Conservation (phyloP, 129 eudicot species). For the Flaveria trinervia region DNA sequence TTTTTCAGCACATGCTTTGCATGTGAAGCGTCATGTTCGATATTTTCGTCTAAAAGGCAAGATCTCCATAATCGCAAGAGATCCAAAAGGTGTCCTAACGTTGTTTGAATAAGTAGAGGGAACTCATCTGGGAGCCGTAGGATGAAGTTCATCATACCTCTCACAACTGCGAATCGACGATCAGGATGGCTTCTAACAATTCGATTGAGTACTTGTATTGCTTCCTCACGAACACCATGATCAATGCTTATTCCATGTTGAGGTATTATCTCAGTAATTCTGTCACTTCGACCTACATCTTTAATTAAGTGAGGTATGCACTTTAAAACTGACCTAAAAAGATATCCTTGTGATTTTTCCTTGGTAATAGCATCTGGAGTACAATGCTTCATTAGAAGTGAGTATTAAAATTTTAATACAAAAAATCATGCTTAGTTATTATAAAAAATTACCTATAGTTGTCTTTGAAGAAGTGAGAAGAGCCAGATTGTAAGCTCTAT, state of each 20-base stretch:
- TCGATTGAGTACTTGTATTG: conserved; percentile 48
- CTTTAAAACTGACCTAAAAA: conserved; percentile 47
- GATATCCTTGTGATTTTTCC: conserved; percentile 81
- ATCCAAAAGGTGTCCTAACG: conserved; percentile 50
- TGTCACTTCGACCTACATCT: conserved; percentile 55
- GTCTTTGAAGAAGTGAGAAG: conserved; percentile 91
- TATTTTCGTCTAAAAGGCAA: conserved; percentile 37
- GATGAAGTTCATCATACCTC: conserved; percentile 56
- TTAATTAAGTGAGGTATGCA: conserved; percentile 50
- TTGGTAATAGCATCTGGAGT: conserved; percentile 76
- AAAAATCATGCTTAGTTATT: neutral
- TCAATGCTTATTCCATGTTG: conserved; percentile 51
- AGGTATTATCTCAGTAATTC: conserved; percentile 52
- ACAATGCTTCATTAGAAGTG: conserved; percentile 23
- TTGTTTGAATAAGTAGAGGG: conserved; percentile 56
- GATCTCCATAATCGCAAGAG: conserved; percentile 48
- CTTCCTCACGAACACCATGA: conserved; percentile 55
- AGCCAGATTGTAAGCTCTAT: conserved; percentile 78
- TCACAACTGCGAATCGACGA: conserved; percentile 46
- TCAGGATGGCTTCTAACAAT: conserved; percentile 42
- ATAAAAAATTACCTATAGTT: conserved; percentile 51
- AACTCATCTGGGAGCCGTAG: conserved; percentile 53
- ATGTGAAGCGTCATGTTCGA: conserved; percentile 32
- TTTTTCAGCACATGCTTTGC: conserved; percentile 36
- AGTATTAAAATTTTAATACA: neutral